Conservation (phyloP, 78 protist genomes). For the Blattamonas nauphoetae region DNA sequence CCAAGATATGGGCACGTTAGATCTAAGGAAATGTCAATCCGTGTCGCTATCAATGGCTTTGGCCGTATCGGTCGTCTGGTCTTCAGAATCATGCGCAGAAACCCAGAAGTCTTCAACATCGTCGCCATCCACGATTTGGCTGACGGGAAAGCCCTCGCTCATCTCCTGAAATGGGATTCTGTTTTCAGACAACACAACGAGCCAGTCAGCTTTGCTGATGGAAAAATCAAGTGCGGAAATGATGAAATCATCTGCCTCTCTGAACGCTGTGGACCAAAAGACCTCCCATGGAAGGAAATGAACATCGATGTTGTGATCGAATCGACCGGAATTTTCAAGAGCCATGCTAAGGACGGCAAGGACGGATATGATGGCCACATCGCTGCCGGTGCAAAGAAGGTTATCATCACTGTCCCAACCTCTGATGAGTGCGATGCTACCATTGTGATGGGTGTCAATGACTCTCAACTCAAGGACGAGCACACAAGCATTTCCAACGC, state of each 20-base stretch:
- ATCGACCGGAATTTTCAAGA: slow-evolving; percentile 94
- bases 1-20: no score
- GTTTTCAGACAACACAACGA: slow-evolving; percentile 89
- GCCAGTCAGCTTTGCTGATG: slow-evolving; percentile 44
- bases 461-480: slow-evolving; percentile 29
- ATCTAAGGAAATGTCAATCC: slow-evolving; percentile 43
- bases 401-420: slow-evolving; percentile 97
- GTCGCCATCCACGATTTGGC: slow-evolving; percentile 87
- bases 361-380: slow-evolving; percentile 19
- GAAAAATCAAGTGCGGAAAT: slow-evolving; percentile 68
- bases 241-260: slow-evolving; percentile 43
- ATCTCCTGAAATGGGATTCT: slow-evolving; percentile 84
- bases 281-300: slow-evolving; percentile 57
- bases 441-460: slow-evolving; percentile 96
- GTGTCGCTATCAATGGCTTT: slow-evolving; percentile 88
- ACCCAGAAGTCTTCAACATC: slow-evolving; percentile 29
- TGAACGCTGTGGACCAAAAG: background rate
- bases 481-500: slow-evolving; percentile 80
- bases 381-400: slow-evolving; percentile 82
- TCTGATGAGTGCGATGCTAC: slow-evolving; percentile 80
- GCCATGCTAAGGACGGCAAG: slow-evolving; percentile 55
- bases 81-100: slow-evolving; percentile 50
- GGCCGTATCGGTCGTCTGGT: slow-evolving; percentile 97
- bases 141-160: slow-evolving; percentile 31
- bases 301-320: slow-evolving; percentile 81